Evolutionary conservation across 2,329 filamentous ascomycete genomes (phyloP), one percentile per base, ranked within the genome.

Genomic region (Alternaria triticina): DNA sequence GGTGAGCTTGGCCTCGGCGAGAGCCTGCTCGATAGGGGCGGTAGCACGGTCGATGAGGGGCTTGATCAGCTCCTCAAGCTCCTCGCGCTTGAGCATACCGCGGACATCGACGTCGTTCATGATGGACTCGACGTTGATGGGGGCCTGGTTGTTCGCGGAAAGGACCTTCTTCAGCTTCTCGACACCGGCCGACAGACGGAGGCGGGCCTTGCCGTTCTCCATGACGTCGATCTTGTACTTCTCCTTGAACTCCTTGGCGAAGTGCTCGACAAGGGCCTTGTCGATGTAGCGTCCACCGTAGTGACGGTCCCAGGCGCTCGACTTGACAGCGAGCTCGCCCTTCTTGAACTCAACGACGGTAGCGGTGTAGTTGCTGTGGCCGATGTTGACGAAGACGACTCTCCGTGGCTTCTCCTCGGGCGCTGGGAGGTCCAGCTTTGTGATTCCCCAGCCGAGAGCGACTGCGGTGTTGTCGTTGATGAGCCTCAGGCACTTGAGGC

Each of bases 81-180:
- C 95, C 78, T 97, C 92, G 68, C 96, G 91, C 81, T 95, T 97
- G 77, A 99, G 87, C 87, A 97, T 91, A 64, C 91, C 86, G 57
- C 88, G 89, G 40, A 97, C 96, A 80, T 99, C 96, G 66, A 97
- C 86, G 80, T 99, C 96, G 82, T 98, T 96, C 94, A 99, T 98
- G 73, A 99, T 86, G 36, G 94, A 97, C 86, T 99, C 96, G 76
- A 99, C 96, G 86, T 94, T 98, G 81, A 99, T 83, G 54, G 95
- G 93, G 17, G 95, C 94, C 78, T 91, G 88, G 73, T 94, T 91
- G 85, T 98, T 98, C 79, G 96, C 96, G 36, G 95, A 98, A 60
- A 99, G 86, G 59, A 98, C 90, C 89, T 98, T 98, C 90, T 99
- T 99, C 79, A 97, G 85, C 88, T 97, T 97, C 87, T 99, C 96